phyloP scores from a whole-genome alignment of 2,329 filamentous ascomycete genomes.

The Nemania diffusa region DNA sequence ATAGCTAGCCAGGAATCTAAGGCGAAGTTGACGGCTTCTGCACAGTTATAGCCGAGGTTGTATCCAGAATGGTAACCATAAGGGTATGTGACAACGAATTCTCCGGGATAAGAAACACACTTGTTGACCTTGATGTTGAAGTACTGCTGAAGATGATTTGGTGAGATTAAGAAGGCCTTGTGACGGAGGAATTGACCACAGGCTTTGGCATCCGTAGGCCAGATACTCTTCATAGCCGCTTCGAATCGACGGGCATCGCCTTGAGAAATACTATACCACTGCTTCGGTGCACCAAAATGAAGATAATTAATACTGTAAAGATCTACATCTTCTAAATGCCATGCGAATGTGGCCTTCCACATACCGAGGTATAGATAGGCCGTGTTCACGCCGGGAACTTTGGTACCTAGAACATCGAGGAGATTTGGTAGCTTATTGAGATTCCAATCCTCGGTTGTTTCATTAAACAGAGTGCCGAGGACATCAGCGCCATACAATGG shows the following conservation, averaged over 20 bases:
- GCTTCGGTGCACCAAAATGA: constrained; percentile 97
- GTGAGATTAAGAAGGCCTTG: constrained; percentile 97
- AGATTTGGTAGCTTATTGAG: constrained; percentile 94
- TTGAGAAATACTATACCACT: constrained; percentile 99
- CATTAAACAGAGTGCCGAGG: constrained; percentile 93
- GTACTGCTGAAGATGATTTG: constrained; percentile 83
- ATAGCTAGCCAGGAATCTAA: constrained; percentile 95
- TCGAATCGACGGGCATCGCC: constrained; percentile 93
- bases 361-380: constrained; percentile 98
- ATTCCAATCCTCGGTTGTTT: constrained; percentile 87
- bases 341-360: constrained; percentile 99
- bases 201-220: constrained; percentile 93
- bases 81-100: constrained; percentile 98
- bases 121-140: constrained; percentile 97
- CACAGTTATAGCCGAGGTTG: constrained; percentile 98
- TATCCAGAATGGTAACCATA: constrained; percentile 99
- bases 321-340: constrained; percentile 98
- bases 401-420: constrained; percentile 91
- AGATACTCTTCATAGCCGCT: constrained; percentile 92
- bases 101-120: constrained; percentile 92
- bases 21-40: constrained; percentile 98
- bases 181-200: constrained; percentile 96
- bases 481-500: constrained; percentile 97
- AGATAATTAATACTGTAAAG: constrained; percentile 99
- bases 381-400: constrained; percentile 97